phyloP scores from a whole-genome alignment of 2,329 filamentous ascomycete genomes.

The Westerdykella aurantiaca region DNA sequence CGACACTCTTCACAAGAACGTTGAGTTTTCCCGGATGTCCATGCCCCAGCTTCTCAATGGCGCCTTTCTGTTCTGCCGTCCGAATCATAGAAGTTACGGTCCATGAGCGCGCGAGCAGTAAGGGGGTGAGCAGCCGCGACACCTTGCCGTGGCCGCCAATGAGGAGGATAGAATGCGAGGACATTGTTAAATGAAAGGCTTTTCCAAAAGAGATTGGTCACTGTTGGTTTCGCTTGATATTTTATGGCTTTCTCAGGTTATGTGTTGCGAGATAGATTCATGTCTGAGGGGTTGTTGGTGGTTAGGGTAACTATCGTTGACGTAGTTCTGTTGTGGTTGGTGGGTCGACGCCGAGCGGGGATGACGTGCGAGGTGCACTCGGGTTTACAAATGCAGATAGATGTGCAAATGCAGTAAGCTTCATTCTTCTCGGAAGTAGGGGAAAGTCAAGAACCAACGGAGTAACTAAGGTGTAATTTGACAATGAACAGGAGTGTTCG shows the following conservation, averaged over 20 bases:
- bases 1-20: constrained; percentile 65
- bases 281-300: not conserved
- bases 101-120: constrained; percentile 69
- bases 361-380: not conserved
- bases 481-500: no score
- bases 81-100: constrained; percentile 74
- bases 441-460: no score
- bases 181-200: not conserved
- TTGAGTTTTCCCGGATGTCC: constrained; percentile 58
- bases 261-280: not conserved
- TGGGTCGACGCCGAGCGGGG: not conserved
- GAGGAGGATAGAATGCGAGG: constrained; percentile 51
- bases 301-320: not conserved
- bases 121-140: constrained; percentile 66
- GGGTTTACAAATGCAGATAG: no score
- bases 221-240: not conserved
- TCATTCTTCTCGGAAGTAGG: no score
- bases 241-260: not conserved
- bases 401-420: no score
- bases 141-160: constrained; percentile 80
- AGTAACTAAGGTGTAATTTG: no score
- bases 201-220: no score
- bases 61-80: constrained; percentile 58
- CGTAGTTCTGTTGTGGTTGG: not conserved
- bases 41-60: constrained; percentile 58